Evolutionary conservation across 495 filamentous ascomycete genomes (phyloP), one percentile per base, ranked within the genome.

Genomic region (Pseudevernia furfuracea): DNA sequence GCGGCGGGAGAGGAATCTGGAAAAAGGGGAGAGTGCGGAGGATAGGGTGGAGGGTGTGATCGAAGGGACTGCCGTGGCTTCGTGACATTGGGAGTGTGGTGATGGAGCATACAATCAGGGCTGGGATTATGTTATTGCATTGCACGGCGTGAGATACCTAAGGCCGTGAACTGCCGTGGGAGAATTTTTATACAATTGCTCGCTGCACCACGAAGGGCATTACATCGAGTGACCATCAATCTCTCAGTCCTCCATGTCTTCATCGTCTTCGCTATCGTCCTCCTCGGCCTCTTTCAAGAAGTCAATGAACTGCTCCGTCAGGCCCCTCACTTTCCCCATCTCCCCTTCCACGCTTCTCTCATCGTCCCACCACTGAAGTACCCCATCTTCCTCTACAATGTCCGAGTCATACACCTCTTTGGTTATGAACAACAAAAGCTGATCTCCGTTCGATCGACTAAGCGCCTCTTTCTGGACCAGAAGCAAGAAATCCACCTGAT

Each of bases 361-460:
- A 74, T 94, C 85, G 25, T 78, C 81, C 93, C 92, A 97, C 94
- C 94, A 98, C 64, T 83, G 82, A 71, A 92, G 77, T 53, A 94
- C 87, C 0, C 87, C 92, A 46, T 96, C 93, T 72, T 96, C 90
- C 72, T 96, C 92, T 1, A 97, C 73, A 10, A 97, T 80, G 66
- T 97, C 94, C 60, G 88, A 73, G 62, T 88, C 85, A 72, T 96
- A 95, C 61, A 96, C 77, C 72, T 89, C 85, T 77, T 93, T 92
- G 38, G 87, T 80, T 65, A 89, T 78, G 52, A 86, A 88, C 10
- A 93, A 78, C 4, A 97, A 78, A 4, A 96, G 78, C 15, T 80
- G 83, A 28, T 87, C 88, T 10, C 83, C 80, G 70, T 81, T 84
- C 39, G 72, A 73, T 49, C 82, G 80, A 60, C 81, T 81, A 46